phyloP scores from a whole-genome alignment of 2,329 filamentous ascomycete species.

The Phoma herbarum region DNA sequence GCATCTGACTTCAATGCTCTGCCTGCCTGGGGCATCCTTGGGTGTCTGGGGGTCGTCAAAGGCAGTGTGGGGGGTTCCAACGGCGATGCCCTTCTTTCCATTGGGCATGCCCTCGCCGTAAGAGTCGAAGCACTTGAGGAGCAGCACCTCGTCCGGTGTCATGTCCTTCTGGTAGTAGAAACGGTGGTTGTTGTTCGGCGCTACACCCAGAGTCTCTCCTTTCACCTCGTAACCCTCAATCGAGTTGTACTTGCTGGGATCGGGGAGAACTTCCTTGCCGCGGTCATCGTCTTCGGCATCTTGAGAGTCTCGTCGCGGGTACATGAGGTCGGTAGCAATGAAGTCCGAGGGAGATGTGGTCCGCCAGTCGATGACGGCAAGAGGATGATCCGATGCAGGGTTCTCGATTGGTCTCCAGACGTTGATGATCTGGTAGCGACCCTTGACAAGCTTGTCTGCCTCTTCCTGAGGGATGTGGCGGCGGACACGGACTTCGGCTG shows the following conservation, averaged over 20 bases:
- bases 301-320: conserved; percentile 59
- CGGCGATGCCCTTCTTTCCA: conserved; percentile 52
- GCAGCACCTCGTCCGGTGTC: conserved; percentile 64
- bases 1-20: conserved; percentile 72
- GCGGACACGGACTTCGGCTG: conserved; percentile 68
- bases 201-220: conserved; percentile 70
- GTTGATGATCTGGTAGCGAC: conserved; percentile 73
- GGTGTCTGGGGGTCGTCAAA: conserved; percentile 63
- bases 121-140: conserved; percentile 62
- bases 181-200: conserved; percentile 65
- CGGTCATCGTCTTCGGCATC: conserved; percentile 59
- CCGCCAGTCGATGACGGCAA: conserved; percentile 73
- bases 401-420: conserved; percentile 73
- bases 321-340: conserved; percentile 68
- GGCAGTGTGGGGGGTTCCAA: conserved; percentile 73
- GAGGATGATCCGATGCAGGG: conserved; percentile 71
- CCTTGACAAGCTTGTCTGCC: conserved; percentile 64
- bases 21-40: conserved; percentile 58
- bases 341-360: conserved; percentile 67
- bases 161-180: conserved; percentile 75
- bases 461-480: conserved; percentile 66
- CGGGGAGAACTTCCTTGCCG: conserved; percentile 66
- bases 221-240: conserved; percentile 69
- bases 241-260: conserved; percentile 56
- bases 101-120: conserved; percentile 54